These are phyloP conservation scores for Colletotrichum gloeosporioides DNA, from an alignment of 2,329 filamentous ascomycete species.

Conservation along the genomic window DNA sequence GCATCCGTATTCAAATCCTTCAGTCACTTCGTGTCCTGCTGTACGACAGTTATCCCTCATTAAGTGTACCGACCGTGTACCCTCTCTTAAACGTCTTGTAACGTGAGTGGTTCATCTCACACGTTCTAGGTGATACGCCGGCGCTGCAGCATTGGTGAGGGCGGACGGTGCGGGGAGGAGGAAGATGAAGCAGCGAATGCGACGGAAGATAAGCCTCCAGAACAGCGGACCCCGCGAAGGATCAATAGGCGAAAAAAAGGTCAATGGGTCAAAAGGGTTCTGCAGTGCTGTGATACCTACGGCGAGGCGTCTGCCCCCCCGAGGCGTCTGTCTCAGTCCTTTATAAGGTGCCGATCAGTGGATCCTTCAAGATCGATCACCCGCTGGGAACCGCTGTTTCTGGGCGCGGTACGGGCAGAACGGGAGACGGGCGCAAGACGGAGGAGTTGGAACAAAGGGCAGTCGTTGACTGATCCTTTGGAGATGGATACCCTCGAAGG, in stretches of 20 bases:
- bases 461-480: neutral
- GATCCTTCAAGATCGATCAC: neutral
- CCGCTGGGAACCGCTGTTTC: neutral
- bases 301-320: neutral
- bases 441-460: neutral
- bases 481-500: neutral
- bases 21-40: neutral
- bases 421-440: neutral
- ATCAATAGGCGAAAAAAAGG: neutral
- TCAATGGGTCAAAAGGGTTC: neutral
- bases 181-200: neutral
- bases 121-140: neutral
- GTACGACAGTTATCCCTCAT: neutral
- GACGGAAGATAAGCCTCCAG: neutral
- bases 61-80: neutral
- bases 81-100: neutral
- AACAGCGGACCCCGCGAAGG: neutral
- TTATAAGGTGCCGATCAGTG: neutral
- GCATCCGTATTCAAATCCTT: neutral
- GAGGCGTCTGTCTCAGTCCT: neutral
- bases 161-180: neutral
- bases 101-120: neutral
- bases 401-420: neutral
- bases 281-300: neutral
- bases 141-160: neutral